Conservation (phyloP, 192 early-diverging fungal genomes). For the Backusella tarrabulga region DNA sequence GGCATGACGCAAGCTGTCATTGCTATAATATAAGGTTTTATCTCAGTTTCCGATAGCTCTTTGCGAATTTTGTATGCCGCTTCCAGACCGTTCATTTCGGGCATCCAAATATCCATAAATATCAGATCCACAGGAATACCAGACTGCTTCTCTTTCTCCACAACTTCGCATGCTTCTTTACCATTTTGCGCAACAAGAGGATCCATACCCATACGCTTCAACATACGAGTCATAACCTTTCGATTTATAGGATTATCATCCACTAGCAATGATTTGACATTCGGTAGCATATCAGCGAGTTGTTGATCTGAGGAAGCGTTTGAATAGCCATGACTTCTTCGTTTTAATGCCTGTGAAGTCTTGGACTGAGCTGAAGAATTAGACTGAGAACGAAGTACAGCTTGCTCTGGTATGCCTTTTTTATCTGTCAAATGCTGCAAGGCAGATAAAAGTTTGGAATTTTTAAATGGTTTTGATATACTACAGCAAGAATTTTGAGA, state of each 20-base stretch:
- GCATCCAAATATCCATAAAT: conserved; percentile 55
- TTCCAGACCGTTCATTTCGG: conserved; percentile 47
- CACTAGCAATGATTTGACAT: conserved; percentile 47
- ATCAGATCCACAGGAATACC: conserved; percentile 18
- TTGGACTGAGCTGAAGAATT: neutral
- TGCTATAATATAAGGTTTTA: conserved; percentile 29
- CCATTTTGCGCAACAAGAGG: conserved; percentile 30
- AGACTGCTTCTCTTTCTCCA: conserved; percentile 4
- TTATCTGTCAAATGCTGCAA: neutral
- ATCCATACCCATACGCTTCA: conserved; percentile 32
- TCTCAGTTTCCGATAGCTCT: neutral
- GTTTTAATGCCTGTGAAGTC: neutral
- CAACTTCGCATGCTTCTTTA: conserved; percentile 21
- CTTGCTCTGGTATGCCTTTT: neutral
- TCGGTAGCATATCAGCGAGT: neutral
- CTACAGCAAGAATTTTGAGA: neutral
- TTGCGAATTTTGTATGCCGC: conserved; percentile 38
- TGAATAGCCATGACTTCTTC: neutral
- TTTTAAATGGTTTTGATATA: conserved; percentile 24
- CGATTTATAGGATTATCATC: conserved; percentile 78
- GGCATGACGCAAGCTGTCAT: conserved; percentile 36
- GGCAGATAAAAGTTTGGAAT: conserved; percentile 16
- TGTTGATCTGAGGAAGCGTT: neutral
- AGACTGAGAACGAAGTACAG: neutral
- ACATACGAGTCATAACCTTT: conserved; percentile 57